Base-by-base conservation (phyloP, 2,329 filamentous ascomycete species). In the Mycocentrospora acerina region DNA sequence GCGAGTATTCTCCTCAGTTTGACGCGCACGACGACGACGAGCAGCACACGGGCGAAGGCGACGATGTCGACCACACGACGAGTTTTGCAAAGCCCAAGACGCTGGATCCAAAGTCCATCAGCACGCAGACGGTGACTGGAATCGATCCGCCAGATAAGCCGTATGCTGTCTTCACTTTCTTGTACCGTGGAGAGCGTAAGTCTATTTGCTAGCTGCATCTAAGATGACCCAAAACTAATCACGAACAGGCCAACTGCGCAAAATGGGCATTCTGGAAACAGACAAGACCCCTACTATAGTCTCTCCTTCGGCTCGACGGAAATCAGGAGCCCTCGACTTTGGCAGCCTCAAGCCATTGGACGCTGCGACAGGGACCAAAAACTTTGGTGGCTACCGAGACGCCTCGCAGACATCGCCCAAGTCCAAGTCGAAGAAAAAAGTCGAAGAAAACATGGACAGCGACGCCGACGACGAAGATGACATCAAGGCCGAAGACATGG, bases 31-130 rank as follows among this genome's bases (percentile, higher is more conserved):
- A 97, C 59, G 91, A 95, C 48, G 90, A 95, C 46, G 90, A 95
- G 66, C 75, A 79, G 41, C 74, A 74, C 27, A 71, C 70, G 18
- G 77, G 74, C 6, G 81, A 76, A 18, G 81, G 86, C 44, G 87
- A 90, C 55, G 89, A 95, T 59, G 81, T 96, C 40, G 93, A 97
- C 69, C 93, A 98, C 66, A 97, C 93, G 2, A 97, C 93, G 7
- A 95, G 90, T 64, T 97, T 97, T 68, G 91, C 91, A 8, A 95
- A 96, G 71, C 91, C 90, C 11, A 97, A 96, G 76, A 86, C 89
- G 2, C 77, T 96, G 36, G 94, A 97, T 71, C 91, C 91, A 0
- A 96, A 96, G 71, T 90, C 89, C 2, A 98, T 98, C 62, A 97
- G 90, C 62, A 98, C 93, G 3, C 93, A 98, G 71, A 98, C 93